Conservation (phyloP, 2,329 filamentous ascomycete genomes). For the Talaromyces sp. region DNA sequence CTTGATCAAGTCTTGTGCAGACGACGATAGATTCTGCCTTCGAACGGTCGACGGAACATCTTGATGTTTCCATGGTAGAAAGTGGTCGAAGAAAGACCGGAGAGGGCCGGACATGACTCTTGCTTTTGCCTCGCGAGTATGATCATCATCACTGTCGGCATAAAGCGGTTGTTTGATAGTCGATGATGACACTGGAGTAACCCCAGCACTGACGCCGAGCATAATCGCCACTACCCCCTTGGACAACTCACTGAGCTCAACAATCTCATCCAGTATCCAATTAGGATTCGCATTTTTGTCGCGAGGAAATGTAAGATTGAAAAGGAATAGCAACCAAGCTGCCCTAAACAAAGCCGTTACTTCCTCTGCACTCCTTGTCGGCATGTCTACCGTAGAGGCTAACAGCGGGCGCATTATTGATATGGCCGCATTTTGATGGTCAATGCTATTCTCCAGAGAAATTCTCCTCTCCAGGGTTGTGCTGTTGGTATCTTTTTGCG, state of each 20-base stretch:
- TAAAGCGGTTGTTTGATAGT: background rate
- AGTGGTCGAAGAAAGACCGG: conserved; percentile 4
- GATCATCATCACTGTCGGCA: background rate
- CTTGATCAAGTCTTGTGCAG: background rate
- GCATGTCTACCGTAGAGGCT: background rate
- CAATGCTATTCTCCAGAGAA: background rate
- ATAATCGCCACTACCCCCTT: conserved; percentile 13
- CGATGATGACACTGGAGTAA: background rate
- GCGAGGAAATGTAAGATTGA: conserved; percentile 8
- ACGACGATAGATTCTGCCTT: background rate
- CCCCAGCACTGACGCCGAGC: background rate
- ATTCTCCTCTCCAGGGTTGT: background rate
- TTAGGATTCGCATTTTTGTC: background rate
- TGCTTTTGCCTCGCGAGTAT: background rate
- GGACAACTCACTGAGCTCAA: conserved; percentile 11
- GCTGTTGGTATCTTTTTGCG: background rate
- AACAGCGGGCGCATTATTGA: conserved; percentile 5
- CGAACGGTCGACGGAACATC: background rate
- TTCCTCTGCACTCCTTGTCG: background rate
- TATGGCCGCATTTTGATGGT: conserved; percentile 13
- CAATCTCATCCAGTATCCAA: conserved; percentile 13
- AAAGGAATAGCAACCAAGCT: conserved; percentile 9
- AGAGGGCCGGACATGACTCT: conserved; percentile 10
- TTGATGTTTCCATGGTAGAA: conserved; percentile 12
- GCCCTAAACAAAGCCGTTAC: conserved; percentile 2